Evolutionary conservation across 495 filamentous ascomycete species (phyloP), one percentile per base, ranked within the genome.

Genomic region (Thermochaetoides thermophila): DNA sequence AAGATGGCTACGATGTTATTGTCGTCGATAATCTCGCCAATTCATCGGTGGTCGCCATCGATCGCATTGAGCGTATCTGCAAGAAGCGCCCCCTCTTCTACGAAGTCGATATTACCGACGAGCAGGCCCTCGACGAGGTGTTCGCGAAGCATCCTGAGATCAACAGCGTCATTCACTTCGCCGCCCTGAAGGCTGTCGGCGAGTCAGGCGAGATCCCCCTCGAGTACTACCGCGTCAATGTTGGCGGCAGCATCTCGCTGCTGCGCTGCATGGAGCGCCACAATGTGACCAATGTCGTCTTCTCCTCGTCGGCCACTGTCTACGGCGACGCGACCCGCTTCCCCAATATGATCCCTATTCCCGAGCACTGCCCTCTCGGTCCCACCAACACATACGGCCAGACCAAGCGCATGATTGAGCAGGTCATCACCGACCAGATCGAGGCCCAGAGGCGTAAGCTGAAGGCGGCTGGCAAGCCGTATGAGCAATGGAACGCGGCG

Each of bases 91-190:
- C 91, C 27, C 66, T 68, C 31, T 96, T 94, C 60, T 72, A 80
- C 61, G 60, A 91, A 53, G 64, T 78, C 47, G 87, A 97, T 62
- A 70, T 97, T 49, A 93, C 84, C 38, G 71, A 93, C 52, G 74
- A 84, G 55, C 67, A 69, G 22, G 76, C 62, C 20, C 74, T 96
- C 38, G 83, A 94, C 62, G 73, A 77, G 50, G 80, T 95, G 40
- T 95, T 97, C 55, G 65, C 71, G 40, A 81, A 76, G 31, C 81
- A 96, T 60, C 83, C 84, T 18, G 76, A 84, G 45, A 93, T 97
- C 52, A 84, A 93, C 69, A 91, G 81, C 55, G 89, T 95, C 30
- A 95, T 97, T 39, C 89, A 97, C 64, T 97, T 97, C 55, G 91
- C 89, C 29, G 89, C 89, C 12, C 70, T 97, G 43, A 97, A 97